A percentile compares a stretch with the other conserved stretches of the same genome.
Conservation (phyloP, 2,329 filamentous ascomycete species). For the Penicillium hordei region DNA sequence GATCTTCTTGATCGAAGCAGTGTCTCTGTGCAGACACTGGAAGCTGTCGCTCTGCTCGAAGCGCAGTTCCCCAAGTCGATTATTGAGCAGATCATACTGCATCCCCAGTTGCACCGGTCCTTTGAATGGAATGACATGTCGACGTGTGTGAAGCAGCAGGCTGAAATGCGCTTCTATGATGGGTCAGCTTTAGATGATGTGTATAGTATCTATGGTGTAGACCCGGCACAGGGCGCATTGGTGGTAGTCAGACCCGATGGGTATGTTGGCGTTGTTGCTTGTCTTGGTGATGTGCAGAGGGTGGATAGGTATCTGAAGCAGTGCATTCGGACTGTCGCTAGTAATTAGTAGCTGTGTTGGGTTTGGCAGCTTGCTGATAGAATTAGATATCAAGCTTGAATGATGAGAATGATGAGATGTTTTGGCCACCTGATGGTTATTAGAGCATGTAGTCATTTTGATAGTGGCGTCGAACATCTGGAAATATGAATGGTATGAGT, state of each 20-base stretch:
- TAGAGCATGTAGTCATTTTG: not conserved
- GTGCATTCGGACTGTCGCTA: not conserved
- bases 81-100: slow-evolving; percentile 36
- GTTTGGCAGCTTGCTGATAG: too few species aligned
- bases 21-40: slow-evolving; percentile 27
- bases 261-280: slow-evolving; percentile 30
- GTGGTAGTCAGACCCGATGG: slow-evolving; percentile 42
- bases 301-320: not conserved
- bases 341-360: not conserved
- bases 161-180: slow-evolving; percentile 38
- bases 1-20: slow-evolving; percentile 34
- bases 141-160: slow-evolving; percentile 28
- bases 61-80: slow-evolving; percentile 24
- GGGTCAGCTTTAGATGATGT: slow-evolving; percentile 34
- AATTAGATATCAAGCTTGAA: not conserved
- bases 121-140: slow-evolving; percentile 36
- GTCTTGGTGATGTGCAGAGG: not conserved
- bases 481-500: not conserved
- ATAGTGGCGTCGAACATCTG: not conserved
- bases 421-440: not conserved
- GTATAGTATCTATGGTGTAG: slow-evolving; percentile 38
- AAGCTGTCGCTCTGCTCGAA: slow-evolving; percentile 19
- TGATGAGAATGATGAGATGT: not conserved
- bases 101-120: slow-evolving; percentile 25
- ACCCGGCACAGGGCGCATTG: slow-evolving; percentile 29